Evolutionary conservation across 805 yeast genomes (phyloP).

Genomic region (Teunomyces funiuensis): DNA sequence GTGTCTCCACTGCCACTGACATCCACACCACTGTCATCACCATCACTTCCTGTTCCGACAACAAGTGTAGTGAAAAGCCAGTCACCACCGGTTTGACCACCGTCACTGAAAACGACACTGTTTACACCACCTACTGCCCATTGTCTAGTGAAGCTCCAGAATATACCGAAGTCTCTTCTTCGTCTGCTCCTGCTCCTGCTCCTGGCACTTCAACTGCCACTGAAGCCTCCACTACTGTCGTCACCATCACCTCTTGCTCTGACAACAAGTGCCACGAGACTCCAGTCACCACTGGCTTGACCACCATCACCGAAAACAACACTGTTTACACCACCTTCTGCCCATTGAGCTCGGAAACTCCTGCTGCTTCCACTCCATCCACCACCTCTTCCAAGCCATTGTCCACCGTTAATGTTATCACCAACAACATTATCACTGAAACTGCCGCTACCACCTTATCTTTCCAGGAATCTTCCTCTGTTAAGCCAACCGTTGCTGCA

Average conservation of each 20-base stretch:
- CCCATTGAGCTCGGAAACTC: conserved; percentile 16
- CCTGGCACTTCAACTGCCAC: conserved; percentile 13
- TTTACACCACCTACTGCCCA: conserved; percentile 27
- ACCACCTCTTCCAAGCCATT: conserved; percentile 13
- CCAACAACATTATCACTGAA: conserved; percentile 40
- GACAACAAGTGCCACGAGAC: conserved; percentile 18
- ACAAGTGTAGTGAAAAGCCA: conserved; percentile 28
- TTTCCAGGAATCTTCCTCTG: conserved; percentile 15
- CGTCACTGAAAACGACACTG: conserved; percentile 19
- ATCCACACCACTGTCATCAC: conserved; percentile 27
- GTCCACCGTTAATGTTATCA: conserved; percentile 39
- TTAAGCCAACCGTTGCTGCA: conserved; percentile 11
- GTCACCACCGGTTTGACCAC: conserved; percentile 35
- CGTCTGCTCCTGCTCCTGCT: conserved; percentile 14
- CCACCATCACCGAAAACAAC: conserved; percentile 16
- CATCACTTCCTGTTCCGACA: conserved; percentile 38
- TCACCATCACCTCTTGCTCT: conserved; percentile 20
- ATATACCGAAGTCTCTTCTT: conserved; percentile 17
- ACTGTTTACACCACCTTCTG: conserved; percentile 26
- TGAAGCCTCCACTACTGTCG: conserved; percentile 10
- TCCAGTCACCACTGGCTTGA: conserved; percentile 14
- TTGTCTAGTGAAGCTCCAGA: conserved; percentile 12
- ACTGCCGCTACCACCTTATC: conserved; percentile 19
- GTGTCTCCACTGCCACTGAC: conserved; percentile 3
- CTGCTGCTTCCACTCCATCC: conserved; percentile 10